A percentile compares a stretch with the other conserved stretches of the same genome.
phyloP scores from a whole-genome alignment of 495 filamentous ascomycete species.

The Chaetomium fimeti region DNA sequence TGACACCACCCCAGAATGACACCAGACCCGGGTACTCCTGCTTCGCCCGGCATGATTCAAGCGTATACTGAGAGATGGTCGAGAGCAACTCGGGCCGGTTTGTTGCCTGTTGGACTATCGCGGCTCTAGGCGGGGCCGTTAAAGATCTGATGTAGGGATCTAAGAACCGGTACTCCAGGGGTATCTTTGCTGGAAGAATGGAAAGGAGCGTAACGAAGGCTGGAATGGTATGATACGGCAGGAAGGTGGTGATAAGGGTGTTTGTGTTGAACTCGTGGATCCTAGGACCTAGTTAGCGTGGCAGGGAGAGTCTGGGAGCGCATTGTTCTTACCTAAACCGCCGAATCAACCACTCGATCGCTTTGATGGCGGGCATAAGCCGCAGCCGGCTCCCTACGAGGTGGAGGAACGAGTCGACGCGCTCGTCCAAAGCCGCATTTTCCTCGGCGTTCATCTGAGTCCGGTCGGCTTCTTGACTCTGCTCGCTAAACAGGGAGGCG shows the following conservation, averaged over 20 bases:
- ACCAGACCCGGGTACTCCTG: slow-evolving; percentile 73
- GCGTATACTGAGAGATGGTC: slow-evolving; percentile 68
- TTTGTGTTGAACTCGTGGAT: slow-evolving; percentile 87
- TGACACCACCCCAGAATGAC: slow-evolving; percentile 83
- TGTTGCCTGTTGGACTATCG: slow-evolving; percentile 74
- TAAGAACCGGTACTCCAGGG: slow-evolving; percentile 76
- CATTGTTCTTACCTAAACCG: slow-evolving; percentile 71
- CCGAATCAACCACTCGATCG: slow-evolving; percentile 90
- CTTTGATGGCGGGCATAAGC: slow-evolving; percentile 81
- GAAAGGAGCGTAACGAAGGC: slow-evolving; percentile 79
- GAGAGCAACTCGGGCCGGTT: slow-evolving; percentile 69
- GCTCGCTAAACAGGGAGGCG: slow-evolving; percentile 78
- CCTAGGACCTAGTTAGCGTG: slow-evolving; percentile 52
- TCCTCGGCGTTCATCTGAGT: slow-evolving; percentile 76
- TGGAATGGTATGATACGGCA: slow-evolving; percentile 84
- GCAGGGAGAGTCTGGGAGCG: not conserved
- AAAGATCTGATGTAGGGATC: slow-evolving; percentile 76
- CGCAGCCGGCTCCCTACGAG: slow-evolving; percentile 72
- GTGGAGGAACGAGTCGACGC: slow-evolving; percentile 75
- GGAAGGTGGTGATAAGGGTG: slow-evolving; percentile 76
- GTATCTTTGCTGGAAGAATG: slow-evolving; percentile 70
- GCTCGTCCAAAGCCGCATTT: slow-evolving; percentile 75
- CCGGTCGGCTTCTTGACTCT: slow-evolving; percentile 84
- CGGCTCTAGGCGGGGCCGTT: slow-evolving; percentile 69
- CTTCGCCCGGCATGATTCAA: slow-evolving; percentile 62